Conservation (phyloP, 352 stramenopile species). For the Phytophthora boehmeriae region DNA sequence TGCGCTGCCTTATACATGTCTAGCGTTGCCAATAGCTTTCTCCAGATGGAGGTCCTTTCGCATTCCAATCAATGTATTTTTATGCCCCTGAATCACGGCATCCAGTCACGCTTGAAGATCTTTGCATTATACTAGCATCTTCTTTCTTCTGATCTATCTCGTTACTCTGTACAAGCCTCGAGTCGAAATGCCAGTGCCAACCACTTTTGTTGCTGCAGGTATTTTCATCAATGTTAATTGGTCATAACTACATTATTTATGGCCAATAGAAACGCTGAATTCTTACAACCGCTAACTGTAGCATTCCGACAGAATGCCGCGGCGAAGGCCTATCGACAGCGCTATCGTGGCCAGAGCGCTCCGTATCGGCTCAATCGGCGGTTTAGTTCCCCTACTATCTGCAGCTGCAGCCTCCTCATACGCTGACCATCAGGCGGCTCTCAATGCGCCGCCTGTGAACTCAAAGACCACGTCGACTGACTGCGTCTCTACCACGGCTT, state of each 20-base stretch:
- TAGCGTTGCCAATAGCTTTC: slow-evolving; percentile 54
- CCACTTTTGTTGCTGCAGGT: too few species aligned
- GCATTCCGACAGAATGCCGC: slow-evolving; percentile 5
- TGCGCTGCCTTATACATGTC: slow-evolving; percentile 59
- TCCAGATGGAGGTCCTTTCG: slow-evolving; percentile 51
- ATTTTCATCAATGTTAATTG: too few species aligned
- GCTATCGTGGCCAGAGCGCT: slow-evolving; percentile 8
- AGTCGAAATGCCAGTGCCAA: too few species aligned
- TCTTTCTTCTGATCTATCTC: too few species aligned
- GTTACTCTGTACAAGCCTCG: too few species aligned
- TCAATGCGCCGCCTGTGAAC: slow-evolving; percentile 11
- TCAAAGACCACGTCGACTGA: slow-evolving; percentile 53
- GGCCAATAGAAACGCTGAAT: too few species aligned
- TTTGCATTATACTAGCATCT: slow-evolving; percentile 18
- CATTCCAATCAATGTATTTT: slow-evolving; percentile 57
- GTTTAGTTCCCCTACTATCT: slow-evolving; percentile 27
- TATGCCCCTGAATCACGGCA: slow-evolving; percentile 51
- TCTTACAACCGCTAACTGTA: too few species aligned
- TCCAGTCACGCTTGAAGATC: slow-evolving; percentile 45
- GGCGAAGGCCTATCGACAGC: not conserved
- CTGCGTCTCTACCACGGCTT: slow-evolving; percentile 67
- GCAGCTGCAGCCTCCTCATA: slow-evolving; percentile 13
- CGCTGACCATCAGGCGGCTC: slow-evolving; percentile 15
- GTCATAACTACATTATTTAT: too few species aligned
- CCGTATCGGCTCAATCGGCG: slow-evolving; percentile 10